These are phyloP conservation scores for Aspergillus pseudoterreus DNA, from an alignment of 2,329 filamentous ascomycete species.

Conservation along the genomic window DNA sequence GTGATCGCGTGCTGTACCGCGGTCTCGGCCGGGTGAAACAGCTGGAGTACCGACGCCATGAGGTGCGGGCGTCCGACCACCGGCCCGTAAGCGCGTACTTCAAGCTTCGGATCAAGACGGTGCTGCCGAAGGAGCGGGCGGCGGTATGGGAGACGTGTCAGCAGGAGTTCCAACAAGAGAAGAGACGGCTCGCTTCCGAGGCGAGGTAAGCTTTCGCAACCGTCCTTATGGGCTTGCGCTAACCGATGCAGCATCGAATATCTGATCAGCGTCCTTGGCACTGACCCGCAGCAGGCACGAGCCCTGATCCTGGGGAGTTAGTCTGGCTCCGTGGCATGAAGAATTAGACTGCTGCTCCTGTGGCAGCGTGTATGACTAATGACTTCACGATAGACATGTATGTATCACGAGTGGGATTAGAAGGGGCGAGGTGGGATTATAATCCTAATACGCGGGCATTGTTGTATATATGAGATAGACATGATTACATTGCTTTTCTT, in stretches of 20 bases:
- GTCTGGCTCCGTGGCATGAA: too few species aligned
- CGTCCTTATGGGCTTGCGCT: conserved; percentile 36
- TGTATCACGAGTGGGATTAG: conserved; percentile 17
- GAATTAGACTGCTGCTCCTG: conserved; percentile 1
- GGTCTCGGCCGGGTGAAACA: conserved; percentile 80
- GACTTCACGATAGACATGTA: conserved; percentile 39
- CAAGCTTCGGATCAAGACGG: conserved; percentile 76
- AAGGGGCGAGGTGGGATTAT: background rate
- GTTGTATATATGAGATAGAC: conserved; percentile 3
- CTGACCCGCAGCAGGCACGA: conserved; percentile 52
- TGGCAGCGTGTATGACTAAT: conserved; percentile 32
- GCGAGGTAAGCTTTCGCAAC: conserved; percentile 60
- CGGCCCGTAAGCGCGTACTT: conserved; percentile 86
- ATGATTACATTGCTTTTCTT: background rate
- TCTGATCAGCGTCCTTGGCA: conserved; percentile 59
- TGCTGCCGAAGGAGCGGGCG: conserved; percentile 64
- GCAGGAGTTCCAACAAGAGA: conserved; percentile 69
- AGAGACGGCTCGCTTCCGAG: conserved; percentile 63
- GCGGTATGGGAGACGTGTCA: conserved; percentile 69
- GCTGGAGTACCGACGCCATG: conserved; percentile 81
- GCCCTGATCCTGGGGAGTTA: conserved; percentile 34
- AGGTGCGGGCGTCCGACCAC: conserved; percentile 88
- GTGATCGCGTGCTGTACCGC: conserved; percentile 85
- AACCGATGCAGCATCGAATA: conserved; percentile 55
- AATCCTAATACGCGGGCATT: conserved; percentile 7